Conservation (phyloP, 2,329 filamentous ascomycete genomes). For the Cytospora piceicola region DNA sequence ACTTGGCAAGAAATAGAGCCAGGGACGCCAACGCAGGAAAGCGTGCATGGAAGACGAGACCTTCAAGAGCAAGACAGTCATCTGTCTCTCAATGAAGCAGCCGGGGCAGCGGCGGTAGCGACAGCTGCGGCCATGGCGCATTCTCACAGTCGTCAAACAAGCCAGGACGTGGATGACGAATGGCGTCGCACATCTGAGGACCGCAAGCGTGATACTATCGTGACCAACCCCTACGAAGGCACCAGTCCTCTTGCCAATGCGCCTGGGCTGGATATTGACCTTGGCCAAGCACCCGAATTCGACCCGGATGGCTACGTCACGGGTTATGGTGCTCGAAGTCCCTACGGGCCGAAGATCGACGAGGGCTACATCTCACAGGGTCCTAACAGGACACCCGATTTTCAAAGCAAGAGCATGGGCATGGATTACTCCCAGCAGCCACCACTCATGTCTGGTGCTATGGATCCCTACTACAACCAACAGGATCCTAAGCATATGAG, state of each 20-base stretch:
- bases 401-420: constrained; percentile 60
- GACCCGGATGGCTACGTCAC: constrained; percentile 45
- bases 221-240: constrained; percentile 70
- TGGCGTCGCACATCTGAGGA: constrained; percentile 67
- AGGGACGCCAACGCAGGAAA: constrained; percentile 44
- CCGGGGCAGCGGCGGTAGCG: constrained; percentile 57
- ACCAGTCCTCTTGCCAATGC: constrained; percentile 64
- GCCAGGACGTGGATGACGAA: constrained; percentile 65
- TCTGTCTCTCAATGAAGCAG: constrained; percentile 48
- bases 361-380: constrained; percentile 90
- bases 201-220: constrained; percentile 66
- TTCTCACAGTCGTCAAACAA: constrained; percentile 56
- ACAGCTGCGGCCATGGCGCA: constrained; percentile 52
- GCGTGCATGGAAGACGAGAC: constrained; percentile 24
- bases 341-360: constrained; percentile 66
- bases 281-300: constrained; percentile 37
- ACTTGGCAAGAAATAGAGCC: constrained; percentile 34
- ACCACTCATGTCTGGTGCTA: constrained; percentile 53
- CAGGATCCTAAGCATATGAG: constrained; percentile 72
- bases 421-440: constrained; percentile 57
- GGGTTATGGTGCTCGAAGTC: constrained; percentile 59
- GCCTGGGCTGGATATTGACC: constrained; percentile 44
- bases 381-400: constrained; percentile 59
- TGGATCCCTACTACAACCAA: constrained; percentile 69
- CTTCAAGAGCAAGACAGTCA: constrained; percentile 32